These are phyloP conservation scores for Chrysosphaeria jannelii DNA, from an alignment of 2,329 filamentous ascomycete genomes.

Conservation along the genomic window DNA sequence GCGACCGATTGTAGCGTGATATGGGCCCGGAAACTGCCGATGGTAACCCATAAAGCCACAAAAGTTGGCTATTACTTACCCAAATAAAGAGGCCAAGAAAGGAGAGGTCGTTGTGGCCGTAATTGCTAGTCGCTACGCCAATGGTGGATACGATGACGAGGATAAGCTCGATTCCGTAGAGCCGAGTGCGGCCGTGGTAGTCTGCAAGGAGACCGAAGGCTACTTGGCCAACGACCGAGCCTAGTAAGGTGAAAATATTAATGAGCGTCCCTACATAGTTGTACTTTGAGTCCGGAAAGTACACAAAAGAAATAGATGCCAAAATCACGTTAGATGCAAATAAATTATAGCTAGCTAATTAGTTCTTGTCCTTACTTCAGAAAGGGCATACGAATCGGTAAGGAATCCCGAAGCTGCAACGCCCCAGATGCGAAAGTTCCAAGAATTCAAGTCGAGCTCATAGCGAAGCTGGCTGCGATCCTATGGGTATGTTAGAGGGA, in stretches of 20 bases:
- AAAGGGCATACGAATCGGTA: conserved; percentile 16
- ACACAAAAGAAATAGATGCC: conserved; percentile 20
- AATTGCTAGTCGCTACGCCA: conserved; percentile 20
- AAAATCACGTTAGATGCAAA: conserved; percentile 23
- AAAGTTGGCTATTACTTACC: conserved; percentile 7
- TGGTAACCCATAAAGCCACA: conserved; percentile 1
- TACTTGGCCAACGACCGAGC: conserved; percentile 20
- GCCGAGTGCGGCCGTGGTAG: conserved; percentile 20
- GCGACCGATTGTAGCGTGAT: too few species aligned
- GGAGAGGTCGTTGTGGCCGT: conserved; percentile 17
- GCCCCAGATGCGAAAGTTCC: conserved; percentile 22
- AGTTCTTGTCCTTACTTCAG: neutral
- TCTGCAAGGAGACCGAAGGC: conserved; percentile 23
- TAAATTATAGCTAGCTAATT: conserved; percentile 16
- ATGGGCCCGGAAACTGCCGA: conserved; percentile 2
- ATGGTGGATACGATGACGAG: conserved; percentile 26
- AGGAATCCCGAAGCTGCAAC: conserved; percentile 23
- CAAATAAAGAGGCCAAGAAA: conserved; percentile 20
- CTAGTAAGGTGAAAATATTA: conserved; percentile 20
- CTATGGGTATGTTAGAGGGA: conserved; percentile 6
- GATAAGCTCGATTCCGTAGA: conserved; percentile 24
- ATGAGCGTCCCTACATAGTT: conserved; percentile 16
- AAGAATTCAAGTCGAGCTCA: conserved; percentile 21
- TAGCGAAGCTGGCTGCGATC: conserved; percentile 20
- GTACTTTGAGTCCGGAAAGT: conserved; percentile 15